These are phyloP conservation scores for Striga hermonthica DNA, from an alignment of 305 asterid species.

Conservation along the genomic window DNA sequence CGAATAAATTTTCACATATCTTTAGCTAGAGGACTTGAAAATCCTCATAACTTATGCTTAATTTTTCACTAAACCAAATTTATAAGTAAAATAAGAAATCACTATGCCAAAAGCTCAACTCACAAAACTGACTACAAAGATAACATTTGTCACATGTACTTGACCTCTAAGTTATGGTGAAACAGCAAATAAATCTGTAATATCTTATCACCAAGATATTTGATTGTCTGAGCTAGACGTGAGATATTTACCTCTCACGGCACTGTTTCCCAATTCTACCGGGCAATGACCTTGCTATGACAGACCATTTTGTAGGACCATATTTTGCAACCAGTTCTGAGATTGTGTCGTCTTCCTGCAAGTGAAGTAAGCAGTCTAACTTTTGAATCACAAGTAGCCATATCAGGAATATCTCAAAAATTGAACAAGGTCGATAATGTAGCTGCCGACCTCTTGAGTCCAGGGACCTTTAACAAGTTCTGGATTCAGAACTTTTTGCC, in stretches of 20 bases:
- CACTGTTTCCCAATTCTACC: conserved; percentile 99
- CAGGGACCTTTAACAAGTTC: conserved; percentile 99
- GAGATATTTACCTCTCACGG: conserved; percentile 89
- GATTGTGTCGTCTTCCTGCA: conserved; percentile 89
- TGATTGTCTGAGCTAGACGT: conserved; percentile 19
- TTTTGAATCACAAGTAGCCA: conserved; percentile 27
- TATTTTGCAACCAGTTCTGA: conserved; percentile 67
- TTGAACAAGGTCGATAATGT: conserved; percentile 15
- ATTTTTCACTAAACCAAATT: conserved; percentile 9
- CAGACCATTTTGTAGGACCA: conserved; percentile 97
- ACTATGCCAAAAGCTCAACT: not conserved
- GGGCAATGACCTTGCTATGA: conserved; percentile 84
- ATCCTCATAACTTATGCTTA: too few species aligned
- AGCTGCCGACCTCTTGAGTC: conserved; percentile 75
- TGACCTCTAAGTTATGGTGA: not conserved
- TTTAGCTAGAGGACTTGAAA: too few species aligned
- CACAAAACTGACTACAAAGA: not conserved
- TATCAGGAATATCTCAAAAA: conserved; percentile 26
- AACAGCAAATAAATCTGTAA: conserved; percentile 7
- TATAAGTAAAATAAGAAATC: not conserved
- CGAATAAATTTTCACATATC: too few species aligned
- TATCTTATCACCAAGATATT: not conserved
- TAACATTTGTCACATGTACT: not conserved
- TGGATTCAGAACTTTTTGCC: conserved; percentile 99
- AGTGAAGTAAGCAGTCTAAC: conserved; percentile 27